Conservation (phyloP, 139 green algal species). For the Nannochloris sp. region DNA sequence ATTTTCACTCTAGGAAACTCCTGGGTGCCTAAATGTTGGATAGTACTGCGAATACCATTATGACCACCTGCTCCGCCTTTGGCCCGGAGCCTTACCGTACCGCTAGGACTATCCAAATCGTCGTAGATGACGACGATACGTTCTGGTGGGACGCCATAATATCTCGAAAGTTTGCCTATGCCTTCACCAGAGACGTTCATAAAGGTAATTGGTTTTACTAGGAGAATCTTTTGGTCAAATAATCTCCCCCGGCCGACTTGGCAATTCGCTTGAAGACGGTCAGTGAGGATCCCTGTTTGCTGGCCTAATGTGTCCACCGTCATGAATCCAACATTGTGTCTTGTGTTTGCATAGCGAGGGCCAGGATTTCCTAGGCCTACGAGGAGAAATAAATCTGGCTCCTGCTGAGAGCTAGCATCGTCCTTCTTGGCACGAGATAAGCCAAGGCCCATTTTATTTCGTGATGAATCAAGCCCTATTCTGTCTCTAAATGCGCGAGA, state of each 20-base stretch:
- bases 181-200: constrained; percentile 86
- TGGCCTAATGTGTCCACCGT: constrained; percentile 65
- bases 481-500: too few relatives aligned
- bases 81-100: constrained; percentile 47
- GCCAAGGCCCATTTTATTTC: not conserved
- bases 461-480: too few relatives aligned
- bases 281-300: constrained; percentile 43
- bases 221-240: constrained; percentile 47
- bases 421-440: not conserved
- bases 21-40: constrained; percentile 56
- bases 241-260: constrained; percentile 42
- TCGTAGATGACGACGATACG: constrained; percentile 75
- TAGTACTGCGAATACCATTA: constrained; percentile 89
- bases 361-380: constrained; percentile 78
- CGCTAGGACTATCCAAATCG: constrained; percentile 70
- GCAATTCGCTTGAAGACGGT: constrained; percentile 61
- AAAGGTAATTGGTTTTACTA: constrained; percentile 84
- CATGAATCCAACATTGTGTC: constrained; percentile 88
- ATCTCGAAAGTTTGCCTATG: constrained; percentile 57
- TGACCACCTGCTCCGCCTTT: constrained; percentile 88
- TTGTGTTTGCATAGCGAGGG: constrained; percentile 55
- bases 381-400: constrained; percentile 46
- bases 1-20: constrained; percentile 71
- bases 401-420: not conserved
- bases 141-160: constrained; percentile 62